Percentiles rank a stretch among this genome's conserved stretches.
Evolutionary conservation across 1,139 yeast genomes (phyloP).

Genomic region (Saccharomycopsis hybrid): DNA sequence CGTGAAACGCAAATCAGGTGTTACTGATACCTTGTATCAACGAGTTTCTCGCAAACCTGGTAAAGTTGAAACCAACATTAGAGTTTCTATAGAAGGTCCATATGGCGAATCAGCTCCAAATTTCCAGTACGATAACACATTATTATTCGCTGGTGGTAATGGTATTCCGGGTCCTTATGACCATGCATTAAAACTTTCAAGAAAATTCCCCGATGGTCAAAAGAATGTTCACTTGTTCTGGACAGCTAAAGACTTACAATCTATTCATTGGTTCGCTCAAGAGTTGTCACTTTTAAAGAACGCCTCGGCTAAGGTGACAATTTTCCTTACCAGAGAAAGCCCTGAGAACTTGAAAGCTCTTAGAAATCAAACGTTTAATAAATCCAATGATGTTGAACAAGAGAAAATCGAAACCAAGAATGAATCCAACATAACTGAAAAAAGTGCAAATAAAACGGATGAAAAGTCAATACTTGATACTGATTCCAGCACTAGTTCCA

Average conservation of each 20-base stretch:
- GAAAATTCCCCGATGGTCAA: slow-evolving; percentile 26
- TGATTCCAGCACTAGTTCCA: background rate
- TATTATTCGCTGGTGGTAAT: slow-evolving; percentile 65
- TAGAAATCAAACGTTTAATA: background rate
- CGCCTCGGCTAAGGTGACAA: slow-evolving; percentile 31
- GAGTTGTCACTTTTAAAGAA: slow-evolving; percentile 37
- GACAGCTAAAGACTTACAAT: slow-evolving; percentile 42
- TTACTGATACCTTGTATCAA: slow-evolving; percentile 31
- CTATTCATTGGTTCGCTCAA: slow-evolving; percentile 44
- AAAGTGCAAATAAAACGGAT: background rate
- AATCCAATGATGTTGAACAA: background rate
- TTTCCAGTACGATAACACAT: slow-evolving; percentile 45
- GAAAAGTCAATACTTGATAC: background rate
- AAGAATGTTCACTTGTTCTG: slow-evolving; percentile 39
- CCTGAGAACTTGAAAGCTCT: background rate
- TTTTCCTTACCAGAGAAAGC: slow-evolving; percentile 44
- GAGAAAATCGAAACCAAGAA: background rate
- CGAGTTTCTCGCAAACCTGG: background rate
- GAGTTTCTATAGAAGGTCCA: slow-evolving; percentile 32
- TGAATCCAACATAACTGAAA: background rate
- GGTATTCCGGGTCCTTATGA: slow-evolving; percentile 61
- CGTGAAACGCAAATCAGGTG: slow-evolving; percentile 36
- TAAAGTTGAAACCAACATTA: slow-evolving; percentile 18
- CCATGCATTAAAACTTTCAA: slow-evolving; percentile 33
- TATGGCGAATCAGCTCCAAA: slow-evolving; percentile 40